Conservation (phyloP, 257 asterid genomes). For the Scutellaria minor region DNA sequence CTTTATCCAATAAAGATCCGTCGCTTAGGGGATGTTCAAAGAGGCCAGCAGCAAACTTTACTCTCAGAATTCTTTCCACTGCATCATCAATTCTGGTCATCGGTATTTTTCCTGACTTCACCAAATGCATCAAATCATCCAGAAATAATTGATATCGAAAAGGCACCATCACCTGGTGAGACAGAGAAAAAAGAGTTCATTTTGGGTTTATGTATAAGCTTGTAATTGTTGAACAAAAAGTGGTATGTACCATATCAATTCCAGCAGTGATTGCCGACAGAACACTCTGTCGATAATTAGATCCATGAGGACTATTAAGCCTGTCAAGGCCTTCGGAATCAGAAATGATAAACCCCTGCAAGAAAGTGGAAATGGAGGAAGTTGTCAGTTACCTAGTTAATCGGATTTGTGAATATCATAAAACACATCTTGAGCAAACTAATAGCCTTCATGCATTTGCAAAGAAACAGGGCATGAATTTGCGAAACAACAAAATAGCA, state of each 20-base stretch:
- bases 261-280: conserved; percentile 74
- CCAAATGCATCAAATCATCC: conserved; percentile 59
- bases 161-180: conserved; percentile 83
- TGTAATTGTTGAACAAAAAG: conserved; percentile 15
- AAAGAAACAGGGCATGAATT: conserved; percentile 5
- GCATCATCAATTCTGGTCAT: conserved; percentile 83
- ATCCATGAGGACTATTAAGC: conserved; percentile 70
- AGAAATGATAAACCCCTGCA: conserved; percentile 79
- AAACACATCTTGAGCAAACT: too few relatives aligned
- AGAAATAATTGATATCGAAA: conserved; percentile 63
- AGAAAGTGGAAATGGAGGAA: conserved; percentile 6
- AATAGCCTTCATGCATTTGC: too few relatives aligned
- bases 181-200: conserved; percentile 18
- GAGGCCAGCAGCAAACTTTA: conserved; percentile 77
- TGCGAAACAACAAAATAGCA: background rate
- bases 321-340: conserved; percentile 86
- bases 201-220: background rate
- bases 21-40: conserved; percentile 75
- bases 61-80: conserved; percentile 81
- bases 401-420: background rate
- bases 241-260: conserved; percentile 67
- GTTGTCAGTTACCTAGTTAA: background rate
- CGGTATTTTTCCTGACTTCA: conserved; percentile 67
- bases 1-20: conserved; percentile 56
- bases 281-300: conserved; percentile 67